Conservation (phyloP, 2,329 filamentous ascomycete species). For the Tricladium varicosporioides region DNA sequence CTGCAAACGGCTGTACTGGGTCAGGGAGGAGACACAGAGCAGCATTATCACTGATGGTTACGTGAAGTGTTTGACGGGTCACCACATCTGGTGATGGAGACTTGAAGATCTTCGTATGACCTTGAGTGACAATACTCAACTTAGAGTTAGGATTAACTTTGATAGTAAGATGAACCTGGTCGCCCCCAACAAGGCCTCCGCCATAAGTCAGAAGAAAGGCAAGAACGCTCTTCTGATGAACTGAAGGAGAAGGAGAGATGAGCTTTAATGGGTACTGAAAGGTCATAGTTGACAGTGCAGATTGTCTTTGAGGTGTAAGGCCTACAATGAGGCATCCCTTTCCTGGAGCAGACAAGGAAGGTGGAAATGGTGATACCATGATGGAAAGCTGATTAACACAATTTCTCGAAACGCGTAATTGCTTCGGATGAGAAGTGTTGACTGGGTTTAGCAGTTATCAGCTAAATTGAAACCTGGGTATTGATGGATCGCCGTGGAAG, state of each 20-base stretch:
- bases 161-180: slow-evolving; percentile 72
- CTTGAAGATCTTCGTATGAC: slow-evolving; percentile 96
- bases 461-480: no score
- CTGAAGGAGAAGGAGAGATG: slow-evolving; percentile 72
- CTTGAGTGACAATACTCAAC: slow-evolving; percentile 67
- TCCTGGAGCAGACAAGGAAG: slow-evolving; percentile 71
- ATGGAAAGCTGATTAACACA: not conserved
- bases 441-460: no score
- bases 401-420: not conserved
- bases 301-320: slow-evolving; percentile 67
- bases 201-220: slow-evolving; percentile 94
- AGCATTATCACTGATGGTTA: slow-evolving; percentile 48
- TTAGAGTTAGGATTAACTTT: slow-evolving; percentile 62
- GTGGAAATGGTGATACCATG: slow-evolving; percentile 44
- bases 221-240: slow-evolving; percentile 65
- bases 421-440: no score
- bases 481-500: no score
- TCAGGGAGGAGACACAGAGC: slow-evolving; percentile 76
- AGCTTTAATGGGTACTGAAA: slow-evolving; percentile 97
- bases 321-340: slow-evolving; percentile 74
- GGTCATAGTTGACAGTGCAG: slow-evolving; percentile 69
- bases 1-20: slow-evolving; percentile 86
- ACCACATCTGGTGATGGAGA: slow-evolving; percentile 55
- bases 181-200: slow-evolving; percentile 86
- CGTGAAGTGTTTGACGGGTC: slow-evolving; percentile 56